Evolutionary conservation across 2,329 filamentous ascomycete species (phyloP), one percentile per base, ranked within the genome.

Genomic region (Cytospora chrysosperma): DNA sequence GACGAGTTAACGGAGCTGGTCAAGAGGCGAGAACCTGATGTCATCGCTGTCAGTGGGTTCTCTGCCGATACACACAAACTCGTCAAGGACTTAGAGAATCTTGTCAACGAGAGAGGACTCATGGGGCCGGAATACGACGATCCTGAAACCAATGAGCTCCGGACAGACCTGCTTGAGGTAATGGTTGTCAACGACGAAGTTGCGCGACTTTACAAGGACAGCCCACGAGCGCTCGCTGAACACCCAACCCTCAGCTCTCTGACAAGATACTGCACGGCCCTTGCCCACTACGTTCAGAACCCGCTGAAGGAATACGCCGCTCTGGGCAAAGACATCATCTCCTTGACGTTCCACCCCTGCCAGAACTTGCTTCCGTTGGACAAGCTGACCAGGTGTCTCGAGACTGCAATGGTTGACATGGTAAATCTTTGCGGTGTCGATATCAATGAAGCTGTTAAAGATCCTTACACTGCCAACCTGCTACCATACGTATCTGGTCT

Each of bases 321-420:
- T 1, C 84, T 99, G 53, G 93, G 93, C 61, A 91, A 90, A 70
- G 93, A 98, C 72, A 87, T 98, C 65, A 81, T 89, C 15, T 96
- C 94, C 1, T 84, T 99, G 65, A 85, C 88, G 24, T 97, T 97
- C 76, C 93, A 97, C 70, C 87, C 91, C 4, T 93, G 93, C 70
- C 95, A 99, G 74, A 90, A 93, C 66, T 85, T 97, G 32, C 83
- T 99, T 17, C 90, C 93, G 0, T 86, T 93, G 65, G 94, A 98
- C 43, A 93, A 96, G 78, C 82, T 99, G 47, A 80, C 89, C 67
- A 93, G 91, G 74, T 87, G 92, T 65, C 83, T 99, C 19, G 95
- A 99, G 72, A 96, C 91, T n/a, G 92, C 94, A 52, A 91, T 99
- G 87, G 94, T 99, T 13, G 95, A 99, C 74, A 97, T 97, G 84